Evolutionary conservation across 1,139 yeast genomes (phyloP), one percentile per base, ranked within the genome.

Genomic region (Yamadazyma taylorii): DNA sequence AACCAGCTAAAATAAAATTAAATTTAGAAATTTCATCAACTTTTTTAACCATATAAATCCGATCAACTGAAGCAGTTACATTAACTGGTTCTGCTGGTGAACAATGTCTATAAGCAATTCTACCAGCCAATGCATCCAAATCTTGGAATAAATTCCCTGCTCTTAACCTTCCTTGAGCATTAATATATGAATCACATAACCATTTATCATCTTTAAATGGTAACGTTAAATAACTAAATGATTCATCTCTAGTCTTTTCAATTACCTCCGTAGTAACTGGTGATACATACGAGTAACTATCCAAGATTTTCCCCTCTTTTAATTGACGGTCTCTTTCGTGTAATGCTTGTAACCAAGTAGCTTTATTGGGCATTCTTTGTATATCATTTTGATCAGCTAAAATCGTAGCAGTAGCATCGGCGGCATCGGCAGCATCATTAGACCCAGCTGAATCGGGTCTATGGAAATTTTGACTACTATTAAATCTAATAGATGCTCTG

Each of bases 121-220:
- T 77, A 29, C 95, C 96, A 1, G 96, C 95, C 44, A 87, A 67
- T 5, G 94, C 92, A 57, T 88, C 96, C 56, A 88, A 69, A 60
- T 88, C 96, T 63, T 88, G 96, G 63, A 90, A 88, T 50, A 90
- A 70, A 58, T 88, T 96, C 22, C 97, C 97, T 48, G 86, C 88
- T 53, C 96, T 72, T 55, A 90, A 73, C 46, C 96, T 75, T 16
- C 97, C 97, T 41, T 81, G 84, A 2, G 96, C 89, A 59, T 86
- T 87, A 52, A 87, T 84, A 56, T 89, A 89, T 32, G 92, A 80
- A 56, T 89, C 97, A 50, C 95, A 78, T 27, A 87, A 69, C 81
- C 86, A 82, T 34, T 77, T 69, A 56, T 89, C 96, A 43, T 85
- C 86, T 55, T 85, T 85, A 66, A 89, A 89, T 0, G 96, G 96